A percentile compares a stretch with the other conserved stretches of the same genome.
Conservation (phyloP, 495 filamentous ascomycete species). For the Penicillium paradoxum region DNA sequence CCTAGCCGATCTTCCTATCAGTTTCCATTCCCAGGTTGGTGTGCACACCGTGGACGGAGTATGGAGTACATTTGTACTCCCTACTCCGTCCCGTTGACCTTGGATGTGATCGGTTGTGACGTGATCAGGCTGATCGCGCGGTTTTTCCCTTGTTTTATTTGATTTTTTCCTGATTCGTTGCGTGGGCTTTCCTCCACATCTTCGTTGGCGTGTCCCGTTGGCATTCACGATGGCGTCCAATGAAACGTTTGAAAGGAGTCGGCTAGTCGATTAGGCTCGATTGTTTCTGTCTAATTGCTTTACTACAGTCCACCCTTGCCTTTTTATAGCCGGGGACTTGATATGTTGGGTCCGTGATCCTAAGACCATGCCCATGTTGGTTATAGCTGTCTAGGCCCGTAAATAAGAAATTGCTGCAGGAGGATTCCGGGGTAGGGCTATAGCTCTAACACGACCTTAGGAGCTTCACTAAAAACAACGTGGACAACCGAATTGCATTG, state of each 20-base stretch:
- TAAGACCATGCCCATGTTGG: too few relatives aligned
- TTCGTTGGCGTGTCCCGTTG: neutral
- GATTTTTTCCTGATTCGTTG: neutral
- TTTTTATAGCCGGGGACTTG: neutral
- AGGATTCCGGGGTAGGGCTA: neutral
- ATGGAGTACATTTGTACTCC: neutral
- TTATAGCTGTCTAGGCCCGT: neutral
- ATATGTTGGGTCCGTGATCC: neutral
- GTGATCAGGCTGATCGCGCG: neutral
- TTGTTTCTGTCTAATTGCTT: neutral
- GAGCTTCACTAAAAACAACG: neutral
- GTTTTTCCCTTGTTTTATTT: neutral
- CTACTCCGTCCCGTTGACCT: neutral
- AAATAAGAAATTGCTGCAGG: neutral
- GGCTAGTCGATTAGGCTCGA: neutral
- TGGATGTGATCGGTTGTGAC: neutral
- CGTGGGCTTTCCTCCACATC: too few relatives aligned
- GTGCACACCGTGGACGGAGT: neutral
- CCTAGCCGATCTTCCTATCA: slow-evolving; percentile 1
- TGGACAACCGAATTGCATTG: neutral
- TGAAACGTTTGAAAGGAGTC: neutral
- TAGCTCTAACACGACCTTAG: neutral
- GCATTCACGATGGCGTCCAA: neutral
- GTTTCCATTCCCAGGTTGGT: neutral
- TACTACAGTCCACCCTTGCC: neutral